Evolutionary conservation across 345 rosid genomes (phyloP), one percentile per base, ranked within the genome.

Genomic region (Ricinus communis): DNA sequence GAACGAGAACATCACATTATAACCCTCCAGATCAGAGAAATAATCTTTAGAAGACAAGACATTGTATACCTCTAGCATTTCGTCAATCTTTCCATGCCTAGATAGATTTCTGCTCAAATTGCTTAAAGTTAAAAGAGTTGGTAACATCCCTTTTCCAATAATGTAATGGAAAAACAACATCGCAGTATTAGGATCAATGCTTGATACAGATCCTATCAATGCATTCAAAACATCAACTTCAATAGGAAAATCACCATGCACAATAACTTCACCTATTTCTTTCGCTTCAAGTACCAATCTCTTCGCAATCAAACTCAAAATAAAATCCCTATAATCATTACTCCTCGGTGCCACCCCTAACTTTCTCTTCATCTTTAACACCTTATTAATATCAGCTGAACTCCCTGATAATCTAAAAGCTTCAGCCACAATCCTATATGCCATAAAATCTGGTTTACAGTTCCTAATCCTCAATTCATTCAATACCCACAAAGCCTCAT

Each of bases 371-470:
- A 86, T 88, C 91, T 90, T 91, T 71, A 91, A 68, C n/a, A 87
- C 81, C 49, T 62, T 72, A 54, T 87, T 83, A 72, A 85, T 86
- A 77, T 86, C 93, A 38, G 80, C 82, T 70, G 84, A 80, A 82
- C 75, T 75, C 18, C 90, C 88, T 25, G 55, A 73, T 41, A 27
- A 36, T 21, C 85, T 82, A 78, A 87, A 88, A 16, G 86, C 89
- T 80, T 94, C 97, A 3, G 91, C 92, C 31, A 91, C 83, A 68
- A 90, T 77, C 74, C 98, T 83, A 76, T 94, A 94, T 0, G 97
- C 95, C 76, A 90, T 80, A 76, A 94, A 94, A 84, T 91, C 98
- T 51, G 98, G 98, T 67, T 94, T 94, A 68, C 89, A 94, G 1
- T 81, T 81, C 45, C 89, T 84, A 58, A 69, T 83, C 70, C 95